Conservation (phyloP, 495 filamentous ascomycete species). For the Aspergillus kassunensis region DNA sequence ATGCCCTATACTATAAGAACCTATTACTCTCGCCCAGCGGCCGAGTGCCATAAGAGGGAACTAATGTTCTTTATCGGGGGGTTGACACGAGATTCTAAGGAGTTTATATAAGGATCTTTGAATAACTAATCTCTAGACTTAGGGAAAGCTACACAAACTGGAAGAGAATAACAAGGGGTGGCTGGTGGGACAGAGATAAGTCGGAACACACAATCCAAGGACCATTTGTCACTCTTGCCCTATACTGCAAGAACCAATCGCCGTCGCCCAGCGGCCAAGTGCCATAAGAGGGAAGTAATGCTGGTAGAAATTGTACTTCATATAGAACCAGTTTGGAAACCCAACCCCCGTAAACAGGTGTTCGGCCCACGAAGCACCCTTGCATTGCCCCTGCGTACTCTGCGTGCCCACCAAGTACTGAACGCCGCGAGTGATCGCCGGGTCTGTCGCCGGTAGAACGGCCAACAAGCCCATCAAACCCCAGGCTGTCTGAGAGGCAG, state of each 20-base stretch:
- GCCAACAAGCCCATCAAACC: constrained; percentile 28
- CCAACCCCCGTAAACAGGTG: constrained; percentile 28
- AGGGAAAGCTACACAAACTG: no score
- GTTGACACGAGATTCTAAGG: no score
- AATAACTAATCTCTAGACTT: no score
- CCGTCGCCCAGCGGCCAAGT: constrained; percentile 24
- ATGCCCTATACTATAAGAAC: no score
- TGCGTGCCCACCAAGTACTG: constrained; percentile 17
- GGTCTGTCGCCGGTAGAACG: constrained; percentile 1
- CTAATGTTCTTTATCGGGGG: no score
- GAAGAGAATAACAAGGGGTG: no score
- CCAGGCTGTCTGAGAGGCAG: constrained; percentile 36
- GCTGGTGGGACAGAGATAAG: no score
- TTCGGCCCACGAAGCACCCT: constrained; percentile 26
- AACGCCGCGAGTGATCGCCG: constrained; percentile 20
- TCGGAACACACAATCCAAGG: no score
- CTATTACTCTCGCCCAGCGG: constrained; percentile 15
- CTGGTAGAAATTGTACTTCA: constrained; percentile 30
- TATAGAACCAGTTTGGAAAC: constrained; percentile 33
- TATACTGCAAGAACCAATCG: no score
- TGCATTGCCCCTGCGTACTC: neutral
- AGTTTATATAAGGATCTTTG: no score
- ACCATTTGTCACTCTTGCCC: no score
- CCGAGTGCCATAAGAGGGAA: constrained; percentile 41
- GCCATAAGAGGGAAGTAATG: constrained; percentile 44